Conservation (phyloP, 1,139 yeast genomes). For the Hemisphaericaspora lyxosophila region DNA sequence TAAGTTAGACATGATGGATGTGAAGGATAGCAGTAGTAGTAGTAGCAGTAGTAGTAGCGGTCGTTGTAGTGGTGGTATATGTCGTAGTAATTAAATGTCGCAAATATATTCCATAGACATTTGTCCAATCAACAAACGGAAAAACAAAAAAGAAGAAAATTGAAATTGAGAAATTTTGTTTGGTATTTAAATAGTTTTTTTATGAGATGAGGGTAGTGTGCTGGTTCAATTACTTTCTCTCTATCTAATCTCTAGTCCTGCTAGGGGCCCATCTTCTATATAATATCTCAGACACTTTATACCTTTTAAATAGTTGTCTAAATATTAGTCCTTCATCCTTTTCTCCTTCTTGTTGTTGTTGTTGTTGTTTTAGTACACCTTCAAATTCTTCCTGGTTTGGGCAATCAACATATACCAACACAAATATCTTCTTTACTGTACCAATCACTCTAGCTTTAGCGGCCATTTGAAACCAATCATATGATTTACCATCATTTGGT, state of each 20-base stretch:
- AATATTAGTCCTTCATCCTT: constrained; percentile 25
- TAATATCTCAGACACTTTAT: constrained; percentile 60
- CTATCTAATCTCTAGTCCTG: constrained; percentile 63
- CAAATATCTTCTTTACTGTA: constrained; percentile 78
- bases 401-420: constrained; percentile 63
- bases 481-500: constrained; percentile 29
- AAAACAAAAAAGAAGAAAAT: constrained; percentile 3
- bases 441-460: constrained; percentile 78
- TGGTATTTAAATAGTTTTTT: constrained; percentile 4
- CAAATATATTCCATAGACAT: too few species aligned
- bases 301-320: constrained; percentile 35
- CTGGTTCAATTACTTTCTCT: background rate
- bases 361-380: constrained; percentile 16
- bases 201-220: constrained; percentile 3
- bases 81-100: constrained; percentile 4
- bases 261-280: constrained; percentile 84
- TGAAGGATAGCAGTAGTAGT: background rate
- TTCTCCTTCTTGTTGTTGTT: too few species aligned
- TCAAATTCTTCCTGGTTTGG: constrained; percentile 40
- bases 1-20: constrained; percentile 14
- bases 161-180: constrained; percentile 1
- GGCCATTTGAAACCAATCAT: constrained; percentile 62
- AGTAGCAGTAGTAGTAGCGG: too few species aligned
- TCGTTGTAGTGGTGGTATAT: too few species aligned
- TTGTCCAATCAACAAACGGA: too few species aligned